phyloP scores from a whole-genome alignment of 805 yeast species.

The Myxozyma nipponensis region DNA sequence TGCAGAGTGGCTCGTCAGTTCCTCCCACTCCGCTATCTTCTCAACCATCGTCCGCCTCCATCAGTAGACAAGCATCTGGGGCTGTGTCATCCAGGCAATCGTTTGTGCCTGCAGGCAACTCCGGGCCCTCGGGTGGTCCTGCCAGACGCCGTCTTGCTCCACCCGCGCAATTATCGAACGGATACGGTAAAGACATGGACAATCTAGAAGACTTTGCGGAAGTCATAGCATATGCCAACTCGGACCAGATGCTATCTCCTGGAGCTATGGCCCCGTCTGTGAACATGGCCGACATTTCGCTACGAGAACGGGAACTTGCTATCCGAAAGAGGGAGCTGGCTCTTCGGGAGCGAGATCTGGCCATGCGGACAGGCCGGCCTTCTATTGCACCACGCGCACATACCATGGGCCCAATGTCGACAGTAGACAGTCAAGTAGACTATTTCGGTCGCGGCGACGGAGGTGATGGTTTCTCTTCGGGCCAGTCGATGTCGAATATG shows the following conservation, averaged over 20 bases:
- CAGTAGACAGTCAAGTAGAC: not conserved
- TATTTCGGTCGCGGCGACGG: not conserved
- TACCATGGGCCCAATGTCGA: not conserved
- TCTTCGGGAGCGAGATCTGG: conserved; percentile 16
- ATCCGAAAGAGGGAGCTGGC: conserved; percentile 15
- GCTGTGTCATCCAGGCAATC: not conserved
- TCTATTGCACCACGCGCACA: not conserved
- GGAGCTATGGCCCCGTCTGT: not conserved
- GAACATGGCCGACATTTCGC: not conserved
- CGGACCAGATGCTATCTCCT: not conserved
- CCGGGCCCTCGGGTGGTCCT: not conserved
- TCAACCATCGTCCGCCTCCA: conserved; percentile 6
- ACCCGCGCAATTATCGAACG: not conserved
- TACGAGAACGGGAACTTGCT: conserved; percentile 20
- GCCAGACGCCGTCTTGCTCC: not conserved
- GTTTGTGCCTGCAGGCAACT: not conserved
- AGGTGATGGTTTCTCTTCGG: not conserved
- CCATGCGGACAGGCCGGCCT: conserved; percentile 4
- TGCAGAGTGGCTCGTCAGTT: conserved; percentile 1
- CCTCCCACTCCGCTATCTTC: not conserved
- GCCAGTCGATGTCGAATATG: not conserved
- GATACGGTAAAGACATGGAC: conserved; percentile 1
- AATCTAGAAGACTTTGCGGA: conserved; percentile 24
- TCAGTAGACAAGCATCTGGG: not conserved
- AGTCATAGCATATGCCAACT: conserved; percentile 17